Evolutionary conservation across 805 yeast species (phyloP).

Genomic region (Zygosaccharomyces pseudorouxii): DNA sequence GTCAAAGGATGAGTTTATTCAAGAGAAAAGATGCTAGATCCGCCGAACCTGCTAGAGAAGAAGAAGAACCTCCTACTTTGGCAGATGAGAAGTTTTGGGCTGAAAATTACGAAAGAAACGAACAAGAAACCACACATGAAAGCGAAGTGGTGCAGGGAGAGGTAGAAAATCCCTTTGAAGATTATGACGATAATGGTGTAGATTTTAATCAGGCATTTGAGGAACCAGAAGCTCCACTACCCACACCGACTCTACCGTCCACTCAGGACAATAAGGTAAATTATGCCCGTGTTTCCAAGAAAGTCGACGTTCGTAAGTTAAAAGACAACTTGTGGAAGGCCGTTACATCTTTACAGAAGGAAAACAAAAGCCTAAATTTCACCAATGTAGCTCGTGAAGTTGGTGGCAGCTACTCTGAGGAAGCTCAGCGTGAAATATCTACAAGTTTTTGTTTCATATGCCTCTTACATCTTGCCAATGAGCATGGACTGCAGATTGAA

Average conservation of each 20-base stretch:
- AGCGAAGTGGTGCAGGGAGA: constrained; percentile 21
- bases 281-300: constrained; percentile 69
- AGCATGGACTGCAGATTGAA: constrained; percentile 61
- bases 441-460: constrained; percentile 86
- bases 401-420: constrained; percentile 48
- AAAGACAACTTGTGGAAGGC: constrained; percentile 75
- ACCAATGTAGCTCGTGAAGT: constrained; percentile 48
- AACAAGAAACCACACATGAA: constrained; percentile 34
- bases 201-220: constrained; percentile 37
- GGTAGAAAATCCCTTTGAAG: constrained; percentile 38
- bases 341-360: constrained; percentile 29
- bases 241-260: constrained; percentile 19
- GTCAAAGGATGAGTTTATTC: constrained; percentile 39
- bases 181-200: constrained; percentile 28
- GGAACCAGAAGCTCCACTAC: constrained; percentile 36
- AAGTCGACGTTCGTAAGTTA: constrained; percentile 66
- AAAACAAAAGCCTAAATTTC: constrained; percentile 32
- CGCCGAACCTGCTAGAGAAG: constrained; percentile 4
- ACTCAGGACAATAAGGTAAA: constrained; percentile 38
- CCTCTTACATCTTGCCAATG: constrained; percentile 79
- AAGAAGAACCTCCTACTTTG: constrained; percentile 32
- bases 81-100: constrained; percentile 76
- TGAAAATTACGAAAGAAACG: constrained; percentile 45
- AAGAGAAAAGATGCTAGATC: constrained; percentile 15
- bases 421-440: constrained; percentile 61